Base-by-base conservation (phyloP, 2,329 filamentous ascomycete species). In the Chaetomium sp. region DNA sequence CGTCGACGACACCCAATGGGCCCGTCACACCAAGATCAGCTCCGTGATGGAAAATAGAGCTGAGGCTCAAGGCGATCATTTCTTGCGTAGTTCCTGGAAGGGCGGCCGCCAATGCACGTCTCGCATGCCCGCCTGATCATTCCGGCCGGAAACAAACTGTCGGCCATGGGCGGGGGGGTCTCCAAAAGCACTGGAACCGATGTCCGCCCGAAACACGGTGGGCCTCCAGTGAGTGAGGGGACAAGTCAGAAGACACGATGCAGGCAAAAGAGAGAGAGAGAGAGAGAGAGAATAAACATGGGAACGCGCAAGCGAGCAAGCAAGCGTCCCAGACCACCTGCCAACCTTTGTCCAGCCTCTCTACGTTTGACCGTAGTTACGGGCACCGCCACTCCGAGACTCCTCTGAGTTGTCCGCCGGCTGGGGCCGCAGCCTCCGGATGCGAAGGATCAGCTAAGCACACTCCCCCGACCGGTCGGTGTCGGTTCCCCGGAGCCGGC, bases 71-170 rank as follows among this genome's bases (percentile, higher is more conserved):
- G 8, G 43, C 19, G 11, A 6, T 32, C 32, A 4, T 8, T 27
- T 12, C 12, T 49, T 3, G 12, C 9, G 27, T 34, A 7, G 34
- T 56, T 33, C 33, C 42, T 41, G 10, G 32, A 14, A 11, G 19
- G 19, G 41, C 44, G 10, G 49, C 50, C 47, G 43, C 32, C 57
- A 54, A 56, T 53, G 51, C 51, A 53, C 35, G 11, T 12, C 41
- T 42, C 48, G 38, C 53, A 45, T 49, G 10, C 48, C 19, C 47
- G 32, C 49, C 47, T 47, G 44, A 46, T 56, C 54, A 56, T 49
- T 46, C 11, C 36, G 40, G 33, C 53, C 5, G n/a, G 40, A 49
- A 49, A 45, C 48, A 48, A 45, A 48, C 52, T n/a, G 32, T 9
- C 48, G 10, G 36, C 36, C 11, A 46, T 33, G n/a, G 51, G n/a